These are phyloP conservation scores for Malassezia vespertilionis DNA, from an alignment of 1,284 basidiomycete species.

Conservation along the genomic window DNA sequence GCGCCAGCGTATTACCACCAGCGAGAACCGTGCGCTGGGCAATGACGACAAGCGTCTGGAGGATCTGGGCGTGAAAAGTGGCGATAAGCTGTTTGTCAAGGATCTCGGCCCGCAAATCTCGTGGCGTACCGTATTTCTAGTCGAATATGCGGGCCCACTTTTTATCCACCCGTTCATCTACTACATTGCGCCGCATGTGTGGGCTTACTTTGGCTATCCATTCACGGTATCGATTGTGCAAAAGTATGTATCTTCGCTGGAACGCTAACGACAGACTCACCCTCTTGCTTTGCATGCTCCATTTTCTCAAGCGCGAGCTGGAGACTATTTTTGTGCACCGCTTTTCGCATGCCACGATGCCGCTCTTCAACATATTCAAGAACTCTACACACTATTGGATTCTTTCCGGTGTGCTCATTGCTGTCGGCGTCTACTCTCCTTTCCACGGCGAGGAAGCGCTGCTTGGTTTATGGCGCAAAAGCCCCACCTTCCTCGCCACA, in stretches of 20 bases:
- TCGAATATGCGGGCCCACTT: slow-evolving; percentile 60
- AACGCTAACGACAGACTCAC: slow-evolving; percentile 55
- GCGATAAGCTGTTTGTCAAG: slow-evolving; percentile 36
- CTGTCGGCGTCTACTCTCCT: slow-evolving; percentile 23
- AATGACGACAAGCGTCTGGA: slow-evolving; percentile 31
- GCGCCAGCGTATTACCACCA: slow-evolving; percentile 39
- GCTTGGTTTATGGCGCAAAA: slow-evolving; percentile 59
- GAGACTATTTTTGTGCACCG: slow-evolving; percentile 75
- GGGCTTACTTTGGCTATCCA: slow-evolving; percentile 48
- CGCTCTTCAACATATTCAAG: slow-evolving; percentile 71
- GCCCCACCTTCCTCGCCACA: slow-evolving; percentile 59
- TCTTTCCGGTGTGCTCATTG: slow-evolving; percentile 56
- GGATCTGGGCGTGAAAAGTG: slow-evolving; percentile 19
- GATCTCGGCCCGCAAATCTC: slow-evolving; percentile 44
- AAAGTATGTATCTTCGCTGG: slow-evolving; percentile 54
- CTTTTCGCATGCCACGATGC: slow-evolving; percentile 92
- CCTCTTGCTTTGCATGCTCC: slow-evolving; percentile 66
- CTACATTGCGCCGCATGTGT: slow-evolving; percentile 60
- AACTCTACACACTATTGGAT: slow-evolving; percentile 58
- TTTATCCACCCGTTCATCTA: slow-evolving; percentile 83
- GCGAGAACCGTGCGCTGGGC: slow-evolving; percentile 31
- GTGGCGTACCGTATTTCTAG: slow-evolving; percentile 46
- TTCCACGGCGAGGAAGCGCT: slow-evolving; percentile 62
- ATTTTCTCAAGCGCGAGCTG: slow-evolving; percentile 83
- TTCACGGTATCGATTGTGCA: slow-evolving; percentile 69